Evolutionary conservation across 768 basidiomycete species (phyloP).

Genomic region (Lyophyllum atratum): DNA sequence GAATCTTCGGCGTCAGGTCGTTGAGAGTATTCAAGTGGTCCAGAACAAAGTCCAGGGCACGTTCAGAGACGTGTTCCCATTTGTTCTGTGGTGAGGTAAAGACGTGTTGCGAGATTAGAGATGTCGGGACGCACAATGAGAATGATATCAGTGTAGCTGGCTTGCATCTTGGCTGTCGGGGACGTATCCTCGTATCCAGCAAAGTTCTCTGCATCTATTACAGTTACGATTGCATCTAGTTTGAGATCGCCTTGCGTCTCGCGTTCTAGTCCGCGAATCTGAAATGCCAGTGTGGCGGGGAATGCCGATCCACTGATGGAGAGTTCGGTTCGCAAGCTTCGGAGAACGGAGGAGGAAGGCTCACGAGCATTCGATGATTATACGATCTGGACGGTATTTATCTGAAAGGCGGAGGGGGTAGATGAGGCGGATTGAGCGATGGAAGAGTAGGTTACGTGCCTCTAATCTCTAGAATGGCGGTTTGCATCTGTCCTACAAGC

Average conservation of each 20-base stretch:
- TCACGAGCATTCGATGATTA: constrained; percentile 95
- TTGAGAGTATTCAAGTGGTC: constrained; percentile 91
- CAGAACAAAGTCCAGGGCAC: constrained; percentile 76
- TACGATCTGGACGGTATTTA: constrained; percentile 82
- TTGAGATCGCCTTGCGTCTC: constrained; percentile 75
- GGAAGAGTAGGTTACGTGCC: constrained; percentile 38
- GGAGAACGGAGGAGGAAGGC: constrained; percentile 23
- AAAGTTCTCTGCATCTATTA: constrained; percentile 92
- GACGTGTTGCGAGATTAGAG: background rate
- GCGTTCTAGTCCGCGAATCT: constrained; percentile 85
- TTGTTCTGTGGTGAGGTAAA: constrained; percentile 64
- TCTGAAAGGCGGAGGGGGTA: constrained; percentile 42
- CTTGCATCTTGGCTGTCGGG: constrained; percentile 90
- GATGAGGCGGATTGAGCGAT: background rate
- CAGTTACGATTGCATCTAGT: constrained; percentile 90
- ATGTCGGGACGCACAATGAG: constrained; percentile 59
- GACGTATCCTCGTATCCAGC: constrained; percentile 90
- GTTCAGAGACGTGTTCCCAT: constrained; percentile 83
- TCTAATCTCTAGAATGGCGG: constrained; percentile 84
- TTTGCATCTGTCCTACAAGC: constrained; percentile 93
- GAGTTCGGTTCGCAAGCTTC: background rate
- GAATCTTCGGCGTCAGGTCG: constrained; percentile 85
- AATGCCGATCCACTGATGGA: constrained; percentile 83
- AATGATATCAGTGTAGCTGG: constrained; percentile 93
- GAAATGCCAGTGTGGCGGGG: constrained; percentile 93